A percentile compares a stretch with the other conserved stretches of the same genome.
These are phyloP conservation scores for Wickerhamomyces rabaulensis DNA, from an alignment of 805 yeast genomes.

Conservation along the genomic window DNA sequence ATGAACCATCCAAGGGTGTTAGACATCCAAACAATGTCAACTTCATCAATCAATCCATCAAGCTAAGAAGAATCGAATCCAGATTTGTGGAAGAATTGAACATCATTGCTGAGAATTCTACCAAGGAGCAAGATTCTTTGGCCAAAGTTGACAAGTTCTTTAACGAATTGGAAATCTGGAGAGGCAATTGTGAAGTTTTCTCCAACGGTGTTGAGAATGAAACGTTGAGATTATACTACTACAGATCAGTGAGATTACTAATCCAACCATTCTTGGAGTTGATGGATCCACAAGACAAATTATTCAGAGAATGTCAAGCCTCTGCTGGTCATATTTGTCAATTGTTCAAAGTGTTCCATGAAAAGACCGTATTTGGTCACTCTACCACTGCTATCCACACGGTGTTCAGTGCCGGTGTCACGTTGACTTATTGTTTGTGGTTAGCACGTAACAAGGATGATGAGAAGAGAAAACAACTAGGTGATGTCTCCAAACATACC, in stretches of 20 bases:
- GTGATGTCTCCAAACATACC: constrained; percentile 56
- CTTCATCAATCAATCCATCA: constrained; percentile 53
- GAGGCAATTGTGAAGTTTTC: constrained; percentile 44
- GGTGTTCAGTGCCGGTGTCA: constrained; percentile 64
- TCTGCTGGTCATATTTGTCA: constrained; percentile 70
- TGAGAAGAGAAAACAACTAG: constrained; percentile 45
- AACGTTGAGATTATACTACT: constrained; percentile 53
- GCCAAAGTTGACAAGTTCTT: constrained; percentile 47
- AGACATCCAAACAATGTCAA: constrained; percentile 16
- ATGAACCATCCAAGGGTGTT: constrained; percentile 33
- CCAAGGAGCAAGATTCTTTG: constrained; percentile 32
- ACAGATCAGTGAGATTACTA: constrained; percentile 52
- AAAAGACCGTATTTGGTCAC: constrained; percentile 56
- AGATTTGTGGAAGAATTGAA: constrained; percentile 46
- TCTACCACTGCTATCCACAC: constrained; percentile 65
- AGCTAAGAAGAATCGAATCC: constrained; percentile 54
- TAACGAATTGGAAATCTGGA: constrained; percentile 53
- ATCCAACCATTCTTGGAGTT: constrained; percentile 62
- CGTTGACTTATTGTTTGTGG: constrained; percentile 64
- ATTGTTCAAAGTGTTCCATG: constrained; percentile 56
- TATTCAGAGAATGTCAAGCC: constrained; percentile 63
- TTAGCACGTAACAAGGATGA: constrained; percentile 58
- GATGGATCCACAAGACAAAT: constrained; percentile 52
- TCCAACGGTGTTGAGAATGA: constrained; percentile 50
- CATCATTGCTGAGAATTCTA: constrained; percentile 27